phyloP scores from a whole-genome alignment of 805 yeast genomes.

The Wickerhamomyces canadensis region DNA sequence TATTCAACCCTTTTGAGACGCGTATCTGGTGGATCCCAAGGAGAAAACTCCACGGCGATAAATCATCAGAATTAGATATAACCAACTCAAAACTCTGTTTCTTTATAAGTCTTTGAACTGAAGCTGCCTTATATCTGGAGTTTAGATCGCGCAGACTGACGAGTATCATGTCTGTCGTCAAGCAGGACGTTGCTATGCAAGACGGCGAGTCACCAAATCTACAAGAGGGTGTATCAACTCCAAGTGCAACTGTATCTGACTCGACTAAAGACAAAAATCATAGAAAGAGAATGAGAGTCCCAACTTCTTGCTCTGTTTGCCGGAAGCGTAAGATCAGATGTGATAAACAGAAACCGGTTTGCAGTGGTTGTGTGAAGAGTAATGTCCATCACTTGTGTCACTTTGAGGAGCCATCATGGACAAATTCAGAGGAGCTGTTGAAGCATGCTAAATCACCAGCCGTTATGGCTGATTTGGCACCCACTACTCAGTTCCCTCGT shows the following conservation, averaged over 20 bases:
- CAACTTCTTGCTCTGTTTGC: conserved; percentile 43
- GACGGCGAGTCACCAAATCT: too few relatives aligned
- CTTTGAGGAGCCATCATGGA: conserved; percentile 55
- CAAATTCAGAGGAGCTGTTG: conserved; percentile 40
- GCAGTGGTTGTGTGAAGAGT: conserved; percentile 49
- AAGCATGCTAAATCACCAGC: conserved; percentile 26
- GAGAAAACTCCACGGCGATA: too few relatives aligned
- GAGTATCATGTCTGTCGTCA: too few relatives aligned
- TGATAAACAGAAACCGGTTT: conserved; percentile 45
- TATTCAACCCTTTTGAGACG: too few relatives aligned
- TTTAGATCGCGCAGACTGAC: too few relatives aligned
- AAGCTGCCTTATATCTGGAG: too few relatives aligned
- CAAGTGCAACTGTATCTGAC: neutral
- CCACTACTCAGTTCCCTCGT: neutral
- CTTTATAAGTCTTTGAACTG: too few relatives aligned
- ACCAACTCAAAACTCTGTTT: too few relatives aligned
- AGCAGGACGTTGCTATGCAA: too few relatives aligned
- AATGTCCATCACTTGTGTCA: conserved; percentile 53
- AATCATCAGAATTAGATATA: too few relatives aligned
- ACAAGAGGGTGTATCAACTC: neutral
- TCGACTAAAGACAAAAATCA: conserved; percentile 5
- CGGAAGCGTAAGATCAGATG: conserved; percentile 43
- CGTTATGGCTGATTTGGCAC: too few relatives aligned
- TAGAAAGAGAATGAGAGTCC: conserved; percentile 32
- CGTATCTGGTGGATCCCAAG: too few relatives aligned